Evolutionary conservation across 352 stramenopile species (phyloP).

Genomic region (Sclerospora graminicola): DNA sequence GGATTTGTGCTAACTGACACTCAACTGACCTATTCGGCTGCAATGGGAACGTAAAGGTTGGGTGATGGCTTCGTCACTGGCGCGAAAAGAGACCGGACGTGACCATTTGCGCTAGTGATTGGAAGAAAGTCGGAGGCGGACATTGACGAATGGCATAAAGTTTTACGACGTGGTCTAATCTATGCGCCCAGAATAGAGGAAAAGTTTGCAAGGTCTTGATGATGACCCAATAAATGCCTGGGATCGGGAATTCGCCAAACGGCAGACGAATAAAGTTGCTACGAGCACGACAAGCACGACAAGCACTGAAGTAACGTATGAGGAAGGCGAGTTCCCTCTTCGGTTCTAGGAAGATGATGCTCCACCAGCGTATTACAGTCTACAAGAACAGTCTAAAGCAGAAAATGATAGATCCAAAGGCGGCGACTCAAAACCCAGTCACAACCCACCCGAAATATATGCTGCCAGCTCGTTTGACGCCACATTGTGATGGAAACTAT

Average conservation of each 20-base stretch:
- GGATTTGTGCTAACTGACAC: constrained; percentile 64
- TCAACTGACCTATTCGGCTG: constrained; percentile 49
- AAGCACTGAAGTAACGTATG: constrained; percentile 14
- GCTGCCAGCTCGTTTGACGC: constrained; percentile 36
- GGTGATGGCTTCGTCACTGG: constrained; percentile 45
- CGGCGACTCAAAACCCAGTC: constrained; percentile 15
- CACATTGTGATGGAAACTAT: constrained; percentile 56
- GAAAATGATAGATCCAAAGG: constrained; percentile 8
- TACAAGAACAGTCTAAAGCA: constrained; percentile 10
- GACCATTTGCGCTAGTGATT: constrained; percentile 46
- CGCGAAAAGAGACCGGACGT: constrained; percentile 40
- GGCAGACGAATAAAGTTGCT: constrained; percentile 14
- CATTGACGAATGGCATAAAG: constrained; percentile 64
- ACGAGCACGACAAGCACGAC: constrained; percentile 5
- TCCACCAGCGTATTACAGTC: constrained; percentile 12
- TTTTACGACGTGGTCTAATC: constrained; percentile 32
- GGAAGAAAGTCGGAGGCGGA: constrained; percentile 51
- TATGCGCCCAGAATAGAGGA: constrained; percentile 22
- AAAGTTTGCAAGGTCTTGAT: constrained; percentile 11
- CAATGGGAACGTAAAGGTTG: constrained; percentile 37
- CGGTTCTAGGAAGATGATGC: constrained; percentile 7
- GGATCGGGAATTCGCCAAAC: constrained; percentile 22
- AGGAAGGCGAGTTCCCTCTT: constrained; percentile 23
- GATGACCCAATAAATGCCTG: constrained; percentile 18
- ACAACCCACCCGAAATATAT: constrained; percentile 21